Percentiles rank a stretch among this genome's conserved stretches.
These are phyloP conservation scores for Ehretia macrophylla DNA, from an alignment of 257 asterid species.

Conservation along the genomic window DNA sequence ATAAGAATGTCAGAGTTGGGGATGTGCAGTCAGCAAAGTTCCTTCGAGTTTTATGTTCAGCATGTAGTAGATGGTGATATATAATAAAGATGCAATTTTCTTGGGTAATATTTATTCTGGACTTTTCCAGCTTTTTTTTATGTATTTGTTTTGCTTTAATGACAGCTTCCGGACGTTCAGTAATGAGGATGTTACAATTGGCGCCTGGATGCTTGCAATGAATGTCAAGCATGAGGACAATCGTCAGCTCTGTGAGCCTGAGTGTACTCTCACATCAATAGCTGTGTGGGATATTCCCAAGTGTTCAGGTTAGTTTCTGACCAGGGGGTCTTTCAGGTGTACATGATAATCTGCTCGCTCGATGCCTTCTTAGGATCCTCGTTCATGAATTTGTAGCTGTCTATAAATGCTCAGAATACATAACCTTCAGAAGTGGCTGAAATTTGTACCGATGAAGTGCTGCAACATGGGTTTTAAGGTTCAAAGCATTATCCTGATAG, in stretches of 20 bases:
- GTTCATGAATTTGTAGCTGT: too few relatives aligned
- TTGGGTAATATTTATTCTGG: neutral
- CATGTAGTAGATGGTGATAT: too few relatives aligned
- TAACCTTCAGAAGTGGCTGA: too few relatives aligned
- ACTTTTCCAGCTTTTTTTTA: constrained; percentile 1
- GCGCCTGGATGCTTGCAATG: constrained; percentile 99
- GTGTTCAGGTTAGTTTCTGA: constrained; percentile 68
- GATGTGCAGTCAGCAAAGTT: too few relatives aligned
- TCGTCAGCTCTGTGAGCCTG: constrained; percentile 57
- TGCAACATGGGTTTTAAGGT: too few relatives aligned
- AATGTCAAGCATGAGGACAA: constrained; percentile 81
- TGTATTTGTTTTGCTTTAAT: constrained; percentile 3
- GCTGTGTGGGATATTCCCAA: constrained; percentile 99
- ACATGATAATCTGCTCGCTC: neutral
- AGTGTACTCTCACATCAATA: constrained; percentile 65
- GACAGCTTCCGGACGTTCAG: constrained; percentile 95
- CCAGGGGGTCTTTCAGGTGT: neutral
- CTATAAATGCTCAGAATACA: neutral
- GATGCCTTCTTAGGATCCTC: neutral
- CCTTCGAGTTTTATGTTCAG: too few relatives aligned
- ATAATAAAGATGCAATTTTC: neutral
- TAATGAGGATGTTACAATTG: constrained; percentile 97
- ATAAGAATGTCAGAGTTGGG: too few relatives aligned
- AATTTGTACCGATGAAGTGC: too few relatives aligned
- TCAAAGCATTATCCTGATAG: too few relatives aligned